Base-by-base conservation (phyloP, 1,284 basidiomycete genomes). In the Ustilago trichophora region DNA sequence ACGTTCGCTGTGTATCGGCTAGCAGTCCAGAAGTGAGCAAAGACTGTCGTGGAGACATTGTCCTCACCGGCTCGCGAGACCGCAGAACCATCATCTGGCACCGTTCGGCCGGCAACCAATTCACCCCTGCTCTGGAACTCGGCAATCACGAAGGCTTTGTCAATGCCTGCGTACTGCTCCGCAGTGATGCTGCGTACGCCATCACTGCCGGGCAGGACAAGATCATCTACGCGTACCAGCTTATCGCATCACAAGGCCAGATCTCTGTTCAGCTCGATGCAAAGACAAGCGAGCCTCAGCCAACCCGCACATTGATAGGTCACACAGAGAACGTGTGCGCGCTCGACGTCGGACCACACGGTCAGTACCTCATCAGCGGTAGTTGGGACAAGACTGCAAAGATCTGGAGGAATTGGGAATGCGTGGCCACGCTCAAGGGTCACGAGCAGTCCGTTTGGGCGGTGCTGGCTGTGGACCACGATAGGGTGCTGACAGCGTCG, bases 311-410 rank as follows among this genome's bases (percentile, higher is more conserved):
- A 4, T 59, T 84, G 27, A 69, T 84, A 29, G 96, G 94, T 29
- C 96, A 99, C 82, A 87, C 87, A 6, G 89, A 90, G 48, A 98
- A 98, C 77, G 87, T 98, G 13, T 98, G 95, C 82, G 86, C 92
- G 22, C 84, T 99, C 59, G 87, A 92, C 29, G 71, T 65, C 18
- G 71, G 42, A 9, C 44, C 43, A 5, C 42, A 48, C 16, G 63
- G 55, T 3, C 34, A 60, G 25, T 80, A 77, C 58, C 88, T 95
- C 60, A 88, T 95, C 52, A 94, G 92, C n/a, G 95, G 95, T 18
- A 95, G 92, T 57, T 98, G 95, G 95, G 96, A 98, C 83, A 90
- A 87, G 92, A 93, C 93, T 0, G 95, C 92, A 18, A 91, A 91
- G 82, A 88, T 99, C 0, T 99, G 96, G 96, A 89, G 88, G 80